These are phyloP conservation scores for Gaertneriomyces sp. DNA, from an alignment of 192 early-diverging fungal genomes.

Conservation along the genomic window DNA sequence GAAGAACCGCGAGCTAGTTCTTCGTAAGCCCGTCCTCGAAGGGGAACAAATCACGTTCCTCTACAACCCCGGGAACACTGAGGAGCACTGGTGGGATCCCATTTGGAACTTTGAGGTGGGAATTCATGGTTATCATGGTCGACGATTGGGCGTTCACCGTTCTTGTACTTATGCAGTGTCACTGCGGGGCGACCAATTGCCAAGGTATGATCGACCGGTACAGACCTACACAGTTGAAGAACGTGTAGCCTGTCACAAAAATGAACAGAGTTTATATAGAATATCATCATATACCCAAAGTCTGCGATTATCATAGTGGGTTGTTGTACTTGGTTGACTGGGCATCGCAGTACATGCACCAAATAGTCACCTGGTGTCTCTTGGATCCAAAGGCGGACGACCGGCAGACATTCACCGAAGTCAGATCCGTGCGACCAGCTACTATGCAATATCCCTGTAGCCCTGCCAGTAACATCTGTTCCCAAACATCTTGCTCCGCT, in stretches of 20 bases:
- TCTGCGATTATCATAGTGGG: no score
- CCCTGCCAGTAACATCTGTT: no score
- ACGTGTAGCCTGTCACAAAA: neutral
- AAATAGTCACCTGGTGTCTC: no score
- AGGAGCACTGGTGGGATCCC: conserved; percentile 31
- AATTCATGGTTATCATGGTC: neutral
- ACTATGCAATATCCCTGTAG: no score
- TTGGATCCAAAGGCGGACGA: no score
- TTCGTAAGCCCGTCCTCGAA: conserved; percentile 16
- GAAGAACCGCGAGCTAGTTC: conserved; percentile 21
- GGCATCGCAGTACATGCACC: no score
- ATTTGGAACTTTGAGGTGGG: conserved; percentile 38
- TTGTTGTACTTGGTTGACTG: no score
- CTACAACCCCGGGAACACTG: conserved; percentile 30
- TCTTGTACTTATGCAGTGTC: conserved; percentile 8
- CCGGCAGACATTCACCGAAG: no score
- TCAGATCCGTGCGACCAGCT: no score
- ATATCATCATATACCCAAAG: no score
- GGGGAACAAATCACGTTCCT: conserved; percentile 40
- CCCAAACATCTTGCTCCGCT: no score
- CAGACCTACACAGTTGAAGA: conserved; percentile 1
- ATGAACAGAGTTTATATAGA: no score
- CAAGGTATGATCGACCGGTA: conserved; percentile 27
- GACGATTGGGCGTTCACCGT: neutral
- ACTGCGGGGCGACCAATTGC: conserved; percentile 16